Base-by-base conservation (phyloP, 108 stramenopile species). In the Cyclostephanos tholiformis region DNA sequence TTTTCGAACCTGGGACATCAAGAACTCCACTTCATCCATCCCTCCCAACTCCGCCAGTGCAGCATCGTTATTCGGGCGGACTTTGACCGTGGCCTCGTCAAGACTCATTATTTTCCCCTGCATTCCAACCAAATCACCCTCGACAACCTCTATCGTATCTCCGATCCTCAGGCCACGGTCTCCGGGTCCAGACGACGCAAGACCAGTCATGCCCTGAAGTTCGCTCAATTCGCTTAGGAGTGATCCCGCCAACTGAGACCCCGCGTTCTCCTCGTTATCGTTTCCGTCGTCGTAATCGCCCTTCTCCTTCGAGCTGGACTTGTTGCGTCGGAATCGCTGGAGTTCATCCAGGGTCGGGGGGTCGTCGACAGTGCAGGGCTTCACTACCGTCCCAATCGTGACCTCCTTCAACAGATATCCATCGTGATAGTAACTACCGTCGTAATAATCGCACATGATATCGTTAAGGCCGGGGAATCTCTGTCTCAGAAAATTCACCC, bases 371-470 rank as follows among this genome's bases (percentile, higher is more conserved):
- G 84, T 75, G 65, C 87, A 88, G 16, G 91, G 87, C 79, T 93
- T 93, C 29, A 96, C 88, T 79, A 97, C 84, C 41, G 89, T 89
- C 69, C 91, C 91, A 50, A 97, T 93, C 22, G 93, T 93, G 20
- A 98, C 91, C 80, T 97, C 96, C 77, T 97, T 98, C 46, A 98
- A 51, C 65, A 96, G 58, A 74, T 97, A 99, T 41, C 99, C 97
- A 77, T 98, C 95, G 57, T 86, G 72, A 67, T 94, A 97, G 79
- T 89, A 96, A 68, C 95, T 96, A 58, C 86, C 87, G 63, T 96
- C 89, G 83, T 87, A 98, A 77, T 76, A 90, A 79, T 97, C 95
- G 67, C 91, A 94, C 65, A 82, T 84, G 25, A 86, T 67, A 71
- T 95, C 90, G 67, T 52, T 72, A 76, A 90, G 39, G 32, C 89